Evolutionary conservation across 768 basidiomycete genomes (phyloP).

Genomic region (Jaapia argillacea): DNA sequence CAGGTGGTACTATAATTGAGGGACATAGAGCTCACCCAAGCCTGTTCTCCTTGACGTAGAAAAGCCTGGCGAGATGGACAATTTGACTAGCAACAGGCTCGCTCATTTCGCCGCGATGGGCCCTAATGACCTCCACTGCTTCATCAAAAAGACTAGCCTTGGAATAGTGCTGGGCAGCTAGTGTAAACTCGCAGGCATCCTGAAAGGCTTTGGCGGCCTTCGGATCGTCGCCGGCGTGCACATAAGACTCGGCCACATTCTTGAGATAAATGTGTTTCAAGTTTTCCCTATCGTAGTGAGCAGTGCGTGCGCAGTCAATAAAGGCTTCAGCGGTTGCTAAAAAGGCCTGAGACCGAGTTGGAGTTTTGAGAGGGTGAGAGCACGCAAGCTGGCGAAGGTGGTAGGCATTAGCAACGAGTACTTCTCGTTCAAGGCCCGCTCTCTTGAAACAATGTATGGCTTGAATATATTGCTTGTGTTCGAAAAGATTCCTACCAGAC

Average conservation of each 20-base stretch:
- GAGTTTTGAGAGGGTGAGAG: constrained; percentile 16
- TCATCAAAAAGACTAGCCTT: constrained; percentile 38
- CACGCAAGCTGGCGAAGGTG: constrained; percentile 43
- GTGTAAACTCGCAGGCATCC: constrained; percentile 28
- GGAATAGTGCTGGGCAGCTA: constrained; percentile 34
- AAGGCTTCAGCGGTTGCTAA: constrained; percentile 40
- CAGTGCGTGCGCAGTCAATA: constrained; percentile 24
- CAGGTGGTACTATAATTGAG: background rate
- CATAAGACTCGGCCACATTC: constrained; percentile 37
- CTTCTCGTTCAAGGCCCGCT: constrained; percentile 33
- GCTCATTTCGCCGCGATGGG: constrained; percentile 22
- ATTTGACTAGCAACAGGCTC: constrained; percentile 23
- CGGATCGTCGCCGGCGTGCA: constrained; percentile 25
- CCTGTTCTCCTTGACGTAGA: constrained; percentile 30
- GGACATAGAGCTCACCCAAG: constrained; percentile 19
- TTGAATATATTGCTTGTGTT: constrained; percentile 36
- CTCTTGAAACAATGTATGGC: constrained; percentile 45
- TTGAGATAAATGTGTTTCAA: constrained; percentile 28
- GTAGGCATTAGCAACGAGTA: constrained; percentile 39
- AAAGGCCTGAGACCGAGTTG: constrained; percentile 25
- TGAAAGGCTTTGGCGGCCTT: constrained; percentile 33
- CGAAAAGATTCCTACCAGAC: constrained; percentile 29
- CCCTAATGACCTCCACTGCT: constrained; percentile 32
- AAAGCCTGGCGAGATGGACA: constrained; percentile 31
- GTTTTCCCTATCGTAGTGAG: constrained; percentile 17